Evolutionary conservation across 2,329 filamentous ascomycete species (phyloP).

Genomic region (Polytolypa hystricis): DNA sequence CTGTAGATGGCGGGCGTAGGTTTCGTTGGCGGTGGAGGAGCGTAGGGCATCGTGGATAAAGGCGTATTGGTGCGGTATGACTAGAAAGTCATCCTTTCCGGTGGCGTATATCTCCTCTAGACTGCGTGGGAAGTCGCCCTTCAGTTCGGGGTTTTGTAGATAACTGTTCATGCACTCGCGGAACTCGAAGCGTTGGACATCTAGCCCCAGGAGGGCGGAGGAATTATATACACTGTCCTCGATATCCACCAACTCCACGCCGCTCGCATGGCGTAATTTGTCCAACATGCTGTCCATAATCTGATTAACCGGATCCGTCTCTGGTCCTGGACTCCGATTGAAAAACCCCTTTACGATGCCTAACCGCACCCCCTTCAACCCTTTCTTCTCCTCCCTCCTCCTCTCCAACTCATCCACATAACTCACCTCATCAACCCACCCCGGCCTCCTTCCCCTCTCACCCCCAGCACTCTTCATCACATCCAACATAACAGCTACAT

Average conservation of each 20-base stretch:
- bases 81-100: constrained; percentile 46
- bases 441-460: constrained; percentile 35
- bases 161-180: constrained; percentile 46
- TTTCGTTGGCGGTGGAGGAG: constrained; percentile 42
- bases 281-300: constrained; percentile 40
- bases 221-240: constrained; percentile 41
- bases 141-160: constrained; percentile 30
- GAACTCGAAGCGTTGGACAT: constrained; percentile 53
- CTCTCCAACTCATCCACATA: constrained; percentile 35
- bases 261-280: constrained; percentile 36
- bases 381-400: too few relatives aligned
- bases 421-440: constrained; percentile 31
- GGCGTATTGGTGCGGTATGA: constrained; percentile 48
- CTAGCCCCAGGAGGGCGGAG: constrained; percentile 36
- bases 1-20: constrained; percentile 38
- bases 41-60: constrained; percentile 41
- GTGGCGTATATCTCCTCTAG: constrained; percentile 41
- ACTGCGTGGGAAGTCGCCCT: constrained; percentile 19
- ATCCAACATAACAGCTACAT: constrained; percentile 41
- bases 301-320: constrained; percentile 47
- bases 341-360: constrained; percentile 48
- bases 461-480: constrained; percentile 44
- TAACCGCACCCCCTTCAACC: constrained; percentile 33
- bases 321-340: constrained; percentile 39
- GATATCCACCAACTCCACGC: constrained; percentile 42